Percentiles rank a stretch among this genome's conserved stretches.
These are phyloP conservation scores for Pseudisothecium myosuroides DNA, from an alignment of 225 moss, liverwort and hornwort genomes.

Conservation along the genomic window DNA sequence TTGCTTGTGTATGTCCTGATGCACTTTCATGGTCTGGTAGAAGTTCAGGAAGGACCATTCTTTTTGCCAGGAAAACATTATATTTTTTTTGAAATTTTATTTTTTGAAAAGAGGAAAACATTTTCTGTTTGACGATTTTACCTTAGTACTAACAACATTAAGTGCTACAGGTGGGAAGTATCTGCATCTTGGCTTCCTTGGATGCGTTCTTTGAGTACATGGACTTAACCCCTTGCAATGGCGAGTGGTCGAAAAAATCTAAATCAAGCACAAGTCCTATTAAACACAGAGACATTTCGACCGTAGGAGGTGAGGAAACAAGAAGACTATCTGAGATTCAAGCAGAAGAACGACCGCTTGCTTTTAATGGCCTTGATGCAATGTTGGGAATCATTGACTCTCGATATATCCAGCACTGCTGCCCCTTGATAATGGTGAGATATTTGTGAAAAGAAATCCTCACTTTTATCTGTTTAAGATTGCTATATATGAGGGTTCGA, in stretches of 20 bases:
- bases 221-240: slow-evolving; percentile 24
- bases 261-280: slow-evolving; percentile 5
- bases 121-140: background rate
- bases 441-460: background rate
- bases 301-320: slow-evolving; percentile 9
- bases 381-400: slow-evolving; percentile 57
- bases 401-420: slow-evolving; percentile 62
- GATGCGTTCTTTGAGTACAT: slow-evolving; percentile 70
- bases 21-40: background rate
- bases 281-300: background rate
- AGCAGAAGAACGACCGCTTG: slow-evolving; percentile 20
- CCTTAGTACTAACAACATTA: background rate
- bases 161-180: slow-evolving; percentile 44
- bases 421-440: slow-evolving; percentile 56
- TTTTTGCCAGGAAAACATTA: background rate
- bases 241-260: slow-evolving; percentile 21
- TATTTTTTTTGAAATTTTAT: too few species aligned
- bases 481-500: background rate
- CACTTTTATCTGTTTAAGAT: background rate
- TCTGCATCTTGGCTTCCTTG: slow-evolving; percentile 63
- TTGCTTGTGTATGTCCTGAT: background rate
- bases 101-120: too few species aligned
- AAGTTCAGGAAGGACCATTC: background rate
- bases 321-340: slow-evolving; percentile 9
- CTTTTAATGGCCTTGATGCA: slow-evolving; percentile 44